Evolutionary conservation across 176 grass and related monocot genomes (phyloP).

Genomic region (Otatea glauca): DNA sequence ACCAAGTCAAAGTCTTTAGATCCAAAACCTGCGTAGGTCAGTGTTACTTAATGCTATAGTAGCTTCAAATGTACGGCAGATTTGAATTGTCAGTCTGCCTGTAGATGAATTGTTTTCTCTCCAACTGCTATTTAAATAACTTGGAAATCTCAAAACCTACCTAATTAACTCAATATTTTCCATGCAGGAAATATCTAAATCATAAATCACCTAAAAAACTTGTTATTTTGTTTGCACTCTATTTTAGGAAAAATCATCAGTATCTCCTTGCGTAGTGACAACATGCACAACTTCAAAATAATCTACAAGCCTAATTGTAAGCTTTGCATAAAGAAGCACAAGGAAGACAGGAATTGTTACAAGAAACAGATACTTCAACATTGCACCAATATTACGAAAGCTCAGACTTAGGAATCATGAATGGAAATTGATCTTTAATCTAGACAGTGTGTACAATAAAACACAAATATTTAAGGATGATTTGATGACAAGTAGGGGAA

Average conservation of each 20-base stretch:
- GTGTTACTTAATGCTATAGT: slow-evolving; percentile 9
- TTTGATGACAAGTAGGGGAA: slow-evolving; percentile 14
- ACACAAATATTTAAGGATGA: neutral
- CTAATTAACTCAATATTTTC: slow-evolving; percentile 2
- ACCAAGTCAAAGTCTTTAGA: slow-evolving; percentile 92
- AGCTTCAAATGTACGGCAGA: neutral
- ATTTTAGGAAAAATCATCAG: neutral
- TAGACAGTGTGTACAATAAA: neutral
- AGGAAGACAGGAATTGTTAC: neutral
- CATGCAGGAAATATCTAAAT: slow-evolving; percentile 4
- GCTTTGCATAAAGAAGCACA: slow-evolving; percentile 23
- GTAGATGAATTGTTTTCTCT: slow-evolving; percentile 14
- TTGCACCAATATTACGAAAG: neutral
- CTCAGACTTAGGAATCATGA: slow-evolving; percentile 9
- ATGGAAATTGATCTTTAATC: neutral
- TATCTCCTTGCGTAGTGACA: neutral
- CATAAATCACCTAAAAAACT: neutral
- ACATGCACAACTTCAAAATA: slow-evolving; percentile 5
- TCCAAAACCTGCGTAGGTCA: slow-evolving; percentile 72
- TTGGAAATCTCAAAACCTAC: neutral
- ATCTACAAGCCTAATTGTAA: neutral
- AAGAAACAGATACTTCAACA: slow-evolving; percentile 14
- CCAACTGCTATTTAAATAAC: slow-evolving; percentile 25
- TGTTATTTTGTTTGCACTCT: slow-evolving; percentile 8
- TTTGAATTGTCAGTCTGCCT: slow-evolving; percentile 12